Evolutionary conservation across 768 basidiomycete species (phyloP).

Genomic region (Pleurotus salmoneostramineus): DNA sequence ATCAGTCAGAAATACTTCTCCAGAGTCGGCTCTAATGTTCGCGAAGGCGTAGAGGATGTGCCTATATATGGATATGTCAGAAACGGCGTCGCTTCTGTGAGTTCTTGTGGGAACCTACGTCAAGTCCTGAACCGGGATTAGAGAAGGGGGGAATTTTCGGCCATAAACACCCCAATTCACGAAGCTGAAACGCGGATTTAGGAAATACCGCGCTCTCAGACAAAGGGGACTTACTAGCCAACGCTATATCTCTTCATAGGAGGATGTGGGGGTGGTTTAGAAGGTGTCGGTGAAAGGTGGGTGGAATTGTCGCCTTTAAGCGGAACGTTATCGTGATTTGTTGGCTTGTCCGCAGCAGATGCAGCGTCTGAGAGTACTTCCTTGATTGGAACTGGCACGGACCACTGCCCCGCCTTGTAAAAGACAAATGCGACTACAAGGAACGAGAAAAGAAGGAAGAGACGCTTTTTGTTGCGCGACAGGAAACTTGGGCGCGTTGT

Average conservation of each 20-base stretch:
- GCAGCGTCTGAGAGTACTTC: not conserved
- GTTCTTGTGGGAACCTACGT: constrained; percentile 51
- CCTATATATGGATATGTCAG: constrained; percentile 28
- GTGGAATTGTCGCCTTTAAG: not conserved
- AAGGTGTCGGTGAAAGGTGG: not conserved
- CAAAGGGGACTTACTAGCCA: constrained; percentile 61
- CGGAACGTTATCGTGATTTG: not conserved
- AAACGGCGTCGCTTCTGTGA: not conserved
- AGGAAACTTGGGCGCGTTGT: not conserved
- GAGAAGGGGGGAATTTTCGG: constrained; percentile 83
- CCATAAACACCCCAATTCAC: constrained; percentile 96
- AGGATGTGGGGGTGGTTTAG: constrained; percentile 17
- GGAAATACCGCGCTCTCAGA: too few relatives aligned
- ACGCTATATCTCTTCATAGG: constrained; percentile 64
- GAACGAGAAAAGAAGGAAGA: constrained; percentile 26
- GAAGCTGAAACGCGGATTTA: constrained; percentile 39
- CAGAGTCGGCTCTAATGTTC: constrained; percentile 76
- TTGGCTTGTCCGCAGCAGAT: constrained; percentile 3
- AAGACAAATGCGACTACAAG: constrained; percentile 24
- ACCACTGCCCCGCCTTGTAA: constrained; percentile 31
- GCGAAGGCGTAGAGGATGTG: constrained; percentile 95
- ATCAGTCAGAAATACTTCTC: constrained; percentile 87
- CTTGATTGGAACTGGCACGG: constrained; percentile 3
- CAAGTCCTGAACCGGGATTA: constrained; percentile 79
- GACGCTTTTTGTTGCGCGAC: constrained; percentile 13